Evolutionary conservation across 805 yeast genomes (phyloP).

Genomic region (Barnettozyma wickerhamii): DNA sequence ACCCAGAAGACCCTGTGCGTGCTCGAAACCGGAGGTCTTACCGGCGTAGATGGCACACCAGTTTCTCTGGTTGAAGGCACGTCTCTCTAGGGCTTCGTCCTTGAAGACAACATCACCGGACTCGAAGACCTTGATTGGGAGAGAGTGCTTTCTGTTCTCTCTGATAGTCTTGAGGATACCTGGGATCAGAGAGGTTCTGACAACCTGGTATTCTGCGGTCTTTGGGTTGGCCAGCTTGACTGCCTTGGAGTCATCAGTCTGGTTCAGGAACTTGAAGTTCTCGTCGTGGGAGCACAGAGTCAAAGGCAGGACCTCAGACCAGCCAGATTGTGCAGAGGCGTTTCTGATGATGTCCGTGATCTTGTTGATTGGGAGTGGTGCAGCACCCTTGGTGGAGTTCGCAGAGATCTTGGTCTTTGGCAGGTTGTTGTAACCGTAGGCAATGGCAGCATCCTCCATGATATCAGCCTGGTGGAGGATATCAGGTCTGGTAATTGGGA

Average conservation of each 20-base stretch:
- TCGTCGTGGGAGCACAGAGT: slow-evolving; percentile 96
- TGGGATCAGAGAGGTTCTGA: slow-evolving; percentile 89
- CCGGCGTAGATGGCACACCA: slow-evolving; percentile 96
- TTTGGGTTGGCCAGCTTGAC: slow-evolving; percentile 95
- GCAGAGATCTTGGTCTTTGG: slow-evolving; percentile 74
- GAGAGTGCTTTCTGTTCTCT: slow-evolving; percentile 92
- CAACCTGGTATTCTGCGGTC: slow-evolving; percentile 95
- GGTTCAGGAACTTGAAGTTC: slow-evolving; percentile 83
- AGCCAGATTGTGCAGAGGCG: slow-evolving; percentile 92
- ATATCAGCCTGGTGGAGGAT: slow-evolving; percentile 95
- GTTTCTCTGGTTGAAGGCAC: slow-evolving; percentile 86
- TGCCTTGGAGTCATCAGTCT: slow-evolving; percentile 70
- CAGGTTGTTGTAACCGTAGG: slow-evolving; percentile 89
- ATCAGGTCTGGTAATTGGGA: slow-evolving; percentile 96
- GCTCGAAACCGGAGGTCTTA: slow-evolving; percentile 92
- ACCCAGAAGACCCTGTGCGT: slow-evolving; percentile 90
- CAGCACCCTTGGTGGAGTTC: slow-evolving; percentile 71
- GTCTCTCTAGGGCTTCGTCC: slow-evolving; percentile 75
- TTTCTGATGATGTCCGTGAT: slow-evolving; percentile 84
- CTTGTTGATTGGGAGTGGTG: slow-evolving; percentile 88
- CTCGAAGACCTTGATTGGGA: slow-evolving; percentile 94
- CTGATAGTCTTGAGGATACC: slow-evolving; percentile 93
- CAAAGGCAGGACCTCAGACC: slow-evolving; percentile 93
- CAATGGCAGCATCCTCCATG: slow-evolving; percentile 98
- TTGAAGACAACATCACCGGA: slow-evolving; percentile 92